These are phyloP conservation scores for Fusarium sp. DNA, from an alignment of 2,329 filamentous ascomycete genomes.

Conservation along the genomic window DNA sequence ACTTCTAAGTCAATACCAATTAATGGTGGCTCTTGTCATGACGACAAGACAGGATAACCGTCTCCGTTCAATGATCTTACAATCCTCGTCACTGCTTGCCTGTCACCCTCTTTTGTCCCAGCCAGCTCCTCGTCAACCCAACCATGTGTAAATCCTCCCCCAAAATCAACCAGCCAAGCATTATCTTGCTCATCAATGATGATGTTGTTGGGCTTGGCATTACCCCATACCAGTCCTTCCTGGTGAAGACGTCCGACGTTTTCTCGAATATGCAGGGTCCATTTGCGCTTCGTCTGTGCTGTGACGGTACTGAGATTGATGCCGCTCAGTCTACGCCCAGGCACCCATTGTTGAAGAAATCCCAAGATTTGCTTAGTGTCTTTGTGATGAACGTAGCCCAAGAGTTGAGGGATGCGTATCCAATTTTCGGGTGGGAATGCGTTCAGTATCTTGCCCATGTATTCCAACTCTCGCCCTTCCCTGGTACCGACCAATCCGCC, in stretches of 20 bases:
- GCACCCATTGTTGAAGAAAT: conserved; percentile 35
- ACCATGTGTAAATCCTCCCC: conserved; percentile 53
- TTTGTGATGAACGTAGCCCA: too few relatives aligned
- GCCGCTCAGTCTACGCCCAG: conserved; percentile 28
- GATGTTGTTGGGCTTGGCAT: conserved; percentile 51
- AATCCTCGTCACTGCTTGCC: conserved; percentile 43
- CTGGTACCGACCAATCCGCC: conserved; percentile 20
- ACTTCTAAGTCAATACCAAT: too few relatives aligned
- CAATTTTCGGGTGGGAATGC: conserved; percentile 3
- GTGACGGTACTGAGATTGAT: conserved; percentile 11
- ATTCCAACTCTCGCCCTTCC: conserved; percentile 31
- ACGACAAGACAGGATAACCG: background rate
- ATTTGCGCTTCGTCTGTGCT: background rate
- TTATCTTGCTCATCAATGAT: conserved; percentile 52
- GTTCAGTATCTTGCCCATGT: conserved; percentile 24
- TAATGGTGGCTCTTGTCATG: too few relatives aligned
- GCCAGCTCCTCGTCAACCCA: conserved; percentile 54
- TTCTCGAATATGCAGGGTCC: conserved; percentile 44
- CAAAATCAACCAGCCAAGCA: conserved; percentile 55
- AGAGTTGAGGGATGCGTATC: conserved; percentile 18
- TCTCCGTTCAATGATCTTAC: conserved; percentile 4
- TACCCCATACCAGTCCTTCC: conserved; percentile 48
- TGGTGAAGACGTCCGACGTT: conserved; percentile 44
- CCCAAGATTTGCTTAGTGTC: conserved; percentile 21
- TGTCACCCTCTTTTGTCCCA: conserved; percentile 52